Percentiles rank a stretch among this genome's conserved stretches.
phyloP scores from a whole-genome alignment of 306 rosid species.

The Gastrolobium bilobum region DNA sequence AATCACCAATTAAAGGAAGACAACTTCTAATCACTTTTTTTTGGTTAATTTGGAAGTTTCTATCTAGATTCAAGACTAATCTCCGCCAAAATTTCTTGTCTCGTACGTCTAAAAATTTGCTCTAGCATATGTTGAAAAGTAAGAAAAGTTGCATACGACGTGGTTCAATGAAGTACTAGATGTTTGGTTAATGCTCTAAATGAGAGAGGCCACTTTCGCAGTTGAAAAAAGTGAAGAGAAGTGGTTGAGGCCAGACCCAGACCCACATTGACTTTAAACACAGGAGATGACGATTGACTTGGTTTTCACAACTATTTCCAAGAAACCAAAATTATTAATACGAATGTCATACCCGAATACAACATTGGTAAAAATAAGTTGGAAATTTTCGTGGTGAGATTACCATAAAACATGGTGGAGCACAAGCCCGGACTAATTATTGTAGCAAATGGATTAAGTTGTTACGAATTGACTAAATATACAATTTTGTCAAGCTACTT shows the following conservation, averaged over 20 bases:
- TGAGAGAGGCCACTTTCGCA: background rate
- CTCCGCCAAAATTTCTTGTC: slow-evolving; percentile 6
- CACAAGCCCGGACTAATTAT: background rate
- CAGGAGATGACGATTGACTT: slow-evolving; percentile 1
- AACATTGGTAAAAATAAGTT: background rate
- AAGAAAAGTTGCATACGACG: background rate
- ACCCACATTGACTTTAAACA: slow-evolving; percentile 9
- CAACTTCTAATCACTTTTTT: background rate
- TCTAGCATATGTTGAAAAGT: background rate
- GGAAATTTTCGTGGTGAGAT: background rate
- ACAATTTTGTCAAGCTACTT: no score
- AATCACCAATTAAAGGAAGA: background rate
- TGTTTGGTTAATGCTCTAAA: background rate
- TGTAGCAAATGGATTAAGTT: no score
- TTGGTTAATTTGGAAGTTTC: background rate
- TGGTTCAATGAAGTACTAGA: background rate
- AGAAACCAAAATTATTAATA: background rate
- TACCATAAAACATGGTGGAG: background rate
- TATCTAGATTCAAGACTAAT: background rate
- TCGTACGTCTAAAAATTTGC: background rate
- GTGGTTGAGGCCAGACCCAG: background rate
- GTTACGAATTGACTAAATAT: no score
- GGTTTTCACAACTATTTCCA: background rate
- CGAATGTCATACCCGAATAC: background rate
- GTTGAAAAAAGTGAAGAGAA: slow-evolving; percentile 24